Percentiles rank a stretch among this genome's conserved stretches.
These are phyloP conservation scores for Coemansia sp. DNA, from an alignment of 192 early-diverging fungal genomes.

Conservation along the genomic window DNA sequence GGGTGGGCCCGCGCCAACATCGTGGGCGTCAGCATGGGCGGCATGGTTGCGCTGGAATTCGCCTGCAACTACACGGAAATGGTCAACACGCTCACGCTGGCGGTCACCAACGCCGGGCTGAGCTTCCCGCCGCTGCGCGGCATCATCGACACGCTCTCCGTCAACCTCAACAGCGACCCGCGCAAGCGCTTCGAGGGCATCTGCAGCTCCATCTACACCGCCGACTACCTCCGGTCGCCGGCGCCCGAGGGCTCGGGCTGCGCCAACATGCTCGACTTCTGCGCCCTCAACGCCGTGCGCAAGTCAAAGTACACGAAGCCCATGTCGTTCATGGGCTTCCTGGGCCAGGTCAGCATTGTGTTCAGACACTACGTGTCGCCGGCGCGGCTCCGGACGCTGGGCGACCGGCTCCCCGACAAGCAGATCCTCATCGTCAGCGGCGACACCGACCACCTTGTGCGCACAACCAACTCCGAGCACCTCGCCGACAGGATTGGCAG, in stretches of 20 bases:
- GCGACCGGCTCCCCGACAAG: slow-evolving; percentile 34
- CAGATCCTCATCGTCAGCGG: slow-evolving; percentile 49
- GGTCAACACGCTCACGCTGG: slow-evolving; percentile 52
- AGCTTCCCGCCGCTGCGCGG: slow-evolving; percentile 36
- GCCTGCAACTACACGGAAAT: slow-evolving; percentile 57
- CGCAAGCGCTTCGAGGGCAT: slow-evolving; percentile 38
- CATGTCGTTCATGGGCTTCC: slow-evolving; percentile 35
- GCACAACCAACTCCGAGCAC: slow-evolving; percentile 43
- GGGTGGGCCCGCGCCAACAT: slow-evolving; percentile 75
- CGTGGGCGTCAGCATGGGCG: slow-evolving; percentile 83
- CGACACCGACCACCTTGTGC: slow-evolving; percentile 46
- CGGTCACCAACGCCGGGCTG: slow-evolving; percentile 45
- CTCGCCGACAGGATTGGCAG: slow-evolving; percentile 44
- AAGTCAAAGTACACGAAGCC: slow-evolving; percentile 40
- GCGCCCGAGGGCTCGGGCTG: slow-evolving; percentile 34
- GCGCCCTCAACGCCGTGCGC: slow-evolving; percentile 30
- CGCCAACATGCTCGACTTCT: slow-evolving; percentile 41
- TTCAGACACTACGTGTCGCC: slow-evolving; percentile 51
- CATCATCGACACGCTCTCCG: slow-evolving; percentile 24
- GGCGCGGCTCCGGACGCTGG: slow-evolving; percentile 24
- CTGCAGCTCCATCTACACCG: slow-evolving; percentile 38
- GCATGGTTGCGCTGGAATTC: slow-evolving; percentile 81
- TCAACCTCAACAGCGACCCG: slow-evolving; percentile 41
- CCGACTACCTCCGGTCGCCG: slow-evolving; percentile 35
- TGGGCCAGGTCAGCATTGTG: slow-evolving; percentile 44